Evolutionary conservation across 139 green algal species (phyloP).

Genomic region (Nannochloris sp.): DNA sequence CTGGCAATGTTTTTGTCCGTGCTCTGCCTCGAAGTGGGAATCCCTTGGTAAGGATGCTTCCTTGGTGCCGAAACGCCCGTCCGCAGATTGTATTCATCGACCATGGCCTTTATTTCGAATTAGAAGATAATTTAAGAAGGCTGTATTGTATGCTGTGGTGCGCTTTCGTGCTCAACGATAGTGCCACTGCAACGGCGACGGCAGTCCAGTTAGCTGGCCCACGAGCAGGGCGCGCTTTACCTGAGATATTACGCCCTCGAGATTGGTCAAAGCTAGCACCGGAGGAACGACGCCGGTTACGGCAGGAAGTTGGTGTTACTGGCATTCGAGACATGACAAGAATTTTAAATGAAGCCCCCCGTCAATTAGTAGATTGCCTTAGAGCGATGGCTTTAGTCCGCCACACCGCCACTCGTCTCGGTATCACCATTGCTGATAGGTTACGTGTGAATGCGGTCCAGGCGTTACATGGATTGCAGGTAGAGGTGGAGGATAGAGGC

Average conservation of each 20-base stretch:
- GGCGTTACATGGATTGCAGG: constrained; percentile 21
- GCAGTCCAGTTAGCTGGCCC: constrained; percentile 36
- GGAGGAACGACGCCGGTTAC: constrained; percentile 11
- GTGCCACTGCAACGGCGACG: constrained; percentile 10
- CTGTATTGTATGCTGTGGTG: constrained; percentile 62
- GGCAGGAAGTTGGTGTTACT: constrained; percentile 33
- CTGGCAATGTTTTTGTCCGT: constrained; percentile 67
- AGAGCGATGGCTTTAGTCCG: constrained; percentile 39
- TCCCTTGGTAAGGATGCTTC: constrained; percentile 35
- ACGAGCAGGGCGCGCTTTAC: constrained; percentile 46
- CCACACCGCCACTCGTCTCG: constrained; percentile 26
- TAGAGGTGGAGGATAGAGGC: neutral
- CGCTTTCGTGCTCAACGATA: constrained; percentile 18
- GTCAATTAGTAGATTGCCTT: constrained; percentile 48
- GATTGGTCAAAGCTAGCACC: constrained; percentile 22
- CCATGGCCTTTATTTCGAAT: constrained; percentile 70
- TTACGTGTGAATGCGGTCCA: constrained; percentile 47
- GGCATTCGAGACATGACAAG: constrained; percentile 45
- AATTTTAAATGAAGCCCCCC: constrained; percentile 40
- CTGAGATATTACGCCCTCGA: constrained; percentile 51
- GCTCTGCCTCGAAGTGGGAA: neutral
- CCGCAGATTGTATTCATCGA: constrained; percentile 83
- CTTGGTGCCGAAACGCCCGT: constrained; percentile 25
- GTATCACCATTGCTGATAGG: constrained; percentile 36
- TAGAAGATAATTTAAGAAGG: constrained; percentile 45